These are phyloP conservation scores for Lepidium africanum DNA, from an alignment of 345 rosid genomes.

Conservation along the genomic window DNA sequence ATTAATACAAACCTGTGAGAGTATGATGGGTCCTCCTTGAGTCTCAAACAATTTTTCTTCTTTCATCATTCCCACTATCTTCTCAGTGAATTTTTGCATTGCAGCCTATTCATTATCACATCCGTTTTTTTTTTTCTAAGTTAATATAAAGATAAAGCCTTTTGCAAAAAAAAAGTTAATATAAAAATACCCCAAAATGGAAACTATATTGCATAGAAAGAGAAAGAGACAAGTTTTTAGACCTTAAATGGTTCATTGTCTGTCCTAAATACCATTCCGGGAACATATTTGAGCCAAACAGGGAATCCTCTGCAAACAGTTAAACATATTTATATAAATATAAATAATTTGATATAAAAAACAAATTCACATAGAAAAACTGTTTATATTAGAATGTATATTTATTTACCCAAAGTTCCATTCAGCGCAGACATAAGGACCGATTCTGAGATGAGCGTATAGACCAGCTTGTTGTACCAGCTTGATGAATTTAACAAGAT, in stretches of 20 bases:
- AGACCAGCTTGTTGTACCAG: constrained; percentile 77
- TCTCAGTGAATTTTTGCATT: constrained; percentile 64
- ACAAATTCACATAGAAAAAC: no score
- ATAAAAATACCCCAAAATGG: background rate
- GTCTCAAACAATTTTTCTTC: constrained; percentile 55
- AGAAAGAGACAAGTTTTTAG: background rate
- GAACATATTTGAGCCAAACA: constrained; percentile 76
- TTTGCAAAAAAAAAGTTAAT: no score
- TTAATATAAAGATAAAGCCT: no score
- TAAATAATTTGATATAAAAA: no score
- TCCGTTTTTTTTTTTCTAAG: constrained; percentile 23
- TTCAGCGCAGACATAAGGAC: constrained; percentile 93
- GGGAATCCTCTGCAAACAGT: constrained; percentile 19
- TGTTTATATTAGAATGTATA: no score
- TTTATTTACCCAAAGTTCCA: constrained; percentile 98
- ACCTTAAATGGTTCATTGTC: constrained; percentile 86
- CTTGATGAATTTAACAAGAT: constrained; percentile 82
- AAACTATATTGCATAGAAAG: background rate
- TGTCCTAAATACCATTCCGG: constrained; percentile 80
- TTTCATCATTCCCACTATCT: constrained; percentile 79
- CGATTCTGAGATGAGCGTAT: constrained; percentile 85
- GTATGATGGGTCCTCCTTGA: constrained; percentile 84
- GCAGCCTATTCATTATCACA: constrained; percentile 49
- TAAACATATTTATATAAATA: no score
- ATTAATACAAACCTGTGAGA: constrained; percentile 55